Evolutionary conservation across 2,329 filamentous ascomycete species (phyloP).

Genomic region (Pyricularia sp.): DNA sequence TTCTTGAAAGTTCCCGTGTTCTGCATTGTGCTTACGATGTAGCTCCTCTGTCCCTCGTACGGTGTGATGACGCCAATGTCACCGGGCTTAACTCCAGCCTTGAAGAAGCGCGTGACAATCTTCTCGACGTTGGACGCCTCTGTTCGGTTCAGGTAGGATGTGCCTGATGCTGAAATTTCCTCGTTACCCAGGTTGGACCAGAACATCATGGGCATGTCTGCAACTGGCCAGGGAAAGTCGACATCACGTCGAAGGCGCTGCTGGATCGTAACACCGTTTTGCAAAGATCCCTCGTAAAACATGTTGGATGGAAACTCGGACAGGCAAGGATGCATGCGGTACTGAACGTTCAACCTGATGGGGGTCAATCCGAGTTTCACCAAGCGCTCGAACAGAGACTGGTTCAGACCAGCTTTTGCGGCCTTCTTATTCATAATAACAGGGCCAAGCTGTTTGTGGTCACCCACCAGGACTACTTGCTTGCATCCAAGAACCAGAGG

Average conservation of each 20-base stretch:
- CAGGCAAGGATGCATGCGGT: conserved; percentile 96
- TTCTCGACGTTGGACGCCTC: conserved; percentile 97
- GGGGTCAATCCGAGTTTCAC: conserved; percentile 84
- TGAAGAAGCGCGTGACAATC: conserved; percentile 96
- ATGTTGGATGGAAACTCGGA: conserved; percentile 98
- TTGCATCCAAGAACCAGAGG: conserved; percentile 94
- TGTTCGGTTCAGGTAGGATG: conserved; percentile 93
- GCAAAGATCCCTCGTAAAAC: conserved; percentile 96
- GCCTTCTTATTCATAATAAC: conserved; percentile 99
- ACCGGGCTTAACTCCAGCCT: conserved; percentile 84
- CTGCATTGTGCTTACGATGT: conserved; percentile 99
- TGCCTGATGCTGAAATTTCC: conserved; percentile 94
- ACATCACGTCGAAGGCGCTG: conserved; percentile 84
- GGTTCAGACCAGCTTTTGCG: conserved; percentile 91
- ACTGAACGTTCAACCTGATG: conserved; percentile 91
- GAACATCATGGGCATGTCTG: conserved; percentile 98
- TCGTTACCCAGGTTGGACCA: conserved; percentile 98
- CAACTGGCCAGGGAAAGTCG: conserved; percentile 95
- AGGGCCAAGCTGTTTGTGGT: conserved; percentile 93
- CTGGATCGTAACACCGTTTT: conserved; percentile 88
- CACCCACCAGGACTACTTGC: conserved; percentile 95
- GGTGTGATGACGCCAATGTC: conserved; percentile 98
- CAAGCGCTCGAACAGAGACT: conserved; percentile 94
- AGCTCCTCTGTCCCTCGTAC: conserved; percentile 96
- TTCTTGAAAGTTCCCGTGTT: conserved; percentile 95